Base-by-base conservation (phyloP, 2,329 filamentous ascomycete genomes). In the Aspergillus pseudotamarii region DNA sequence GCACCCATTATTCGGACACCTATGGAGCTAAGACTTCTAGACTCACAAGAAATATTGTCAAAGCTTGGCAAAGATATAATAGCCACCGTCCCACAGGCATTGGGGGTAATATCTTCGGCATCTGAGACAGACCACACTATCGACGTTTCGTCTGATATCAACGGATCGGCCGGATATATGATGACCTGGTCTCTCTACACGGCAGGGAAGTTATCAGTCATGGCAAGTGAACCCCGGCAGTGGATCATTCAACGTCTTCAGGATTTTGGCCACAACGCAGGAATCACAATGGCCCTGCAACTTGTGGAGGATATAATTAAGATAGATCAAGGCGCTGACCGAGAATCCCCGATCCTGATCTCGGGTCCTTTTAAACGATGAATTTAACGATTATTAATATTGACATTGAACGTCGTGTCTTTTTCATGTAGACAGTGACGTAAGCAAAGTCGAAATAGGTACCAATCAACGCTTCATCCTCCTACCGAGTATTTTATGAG, bases 71-170 rank as follows among this genome's bases (percentile, higher is more conserved):
- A 67, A 1, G 71, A 72, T 41, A 66, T 71, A 5, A 43, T 72
- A 16, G 66, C 66, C 3, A 71, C 62, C 9, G 61, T 71, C 4
- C 69, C 71, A 21, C 71, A 71, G 53, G 68, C 53, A 16, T 28
- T 71, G 14, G 69, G 58, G 3, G 51, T 59, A n/a, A n/a, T 69
- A 16, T 61, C 60, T 11, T 58, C 56, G 12, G n/a, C 23, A 11
- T 60, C 62, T 61, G 54, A 53, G 14, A 21, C 19, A 9, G n/a
- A 9, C 14, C 28, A 28, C 5, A 46, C 57, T 9, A 23, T 59
- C 36, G 58, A 55, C 45, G 14, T 30, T 14, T 55, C 59, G 12
- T 61, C 45, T 10, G 38, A 30, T 9, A 51, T 21, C 12, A 65
- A 50, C 21, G 66, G 67, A 6, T 66, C 66, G 1, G 66, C 66